Percentiles rank a stretch among this genome's conserved stretches.
phyloP scores from a whole-genome alignment of 148 eudicot genomes.

The Pouteria glomerata region DNA sequence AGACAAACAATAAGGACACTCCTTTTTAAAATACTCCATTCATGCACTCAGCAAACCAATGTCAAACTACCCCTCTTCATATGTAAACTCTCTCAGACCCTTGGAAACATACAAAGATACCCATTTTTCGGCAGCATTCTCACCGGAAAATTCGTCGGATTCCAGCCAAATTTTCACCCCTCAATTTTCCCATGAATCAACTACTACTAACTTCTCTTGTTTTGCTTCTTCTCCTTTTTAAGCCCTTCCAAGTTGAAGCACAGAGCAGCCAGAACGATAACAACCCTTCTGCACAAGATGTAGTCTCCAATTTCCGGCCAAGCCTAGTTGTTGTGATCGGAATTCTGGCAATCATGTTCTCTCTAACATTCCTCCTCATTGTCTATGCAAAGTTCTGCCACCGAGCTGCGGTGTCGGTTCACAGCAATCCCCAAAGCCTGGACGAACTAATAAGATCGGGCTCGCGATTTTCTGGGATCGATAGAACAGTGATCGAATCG shows the following conservation, averaged over 20 bases:
- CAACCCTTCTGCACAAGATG: too few relatives aligned
- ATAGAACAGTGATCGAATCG: constrained; percentile 44
- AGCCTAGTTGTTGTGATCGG: constrained; percentile 62
- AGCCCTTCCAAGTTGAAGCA: constrained; percentile 21
- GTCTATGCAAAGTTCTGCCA: constrained; percentile 52
- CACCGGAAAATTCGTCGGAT: background rate
- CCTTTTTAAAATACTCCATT: too few relatives aligned
- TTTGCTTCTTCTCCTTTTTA: background rate
- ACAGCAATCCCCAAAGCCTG: constrained; percentile 3
- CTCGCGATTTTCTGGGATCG: constrained; percentile 51
- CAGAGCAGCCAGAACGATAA: background rate
- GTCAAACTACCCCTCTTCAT: too few relatives aligned
- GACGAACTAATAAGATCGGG: constrained; percentile 16
- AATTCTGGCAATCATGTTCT: constrained; percentile 47
- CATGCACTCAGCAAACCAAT: too few relatives aligned
- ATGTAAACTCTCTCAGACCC: too few relatives aligned
- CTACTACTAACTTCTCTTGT: background rate
- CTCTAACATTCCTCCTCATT: constrained; percentile 44
- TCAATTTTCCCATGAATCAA: constrained; percentile 11
- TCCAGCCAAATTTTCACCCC: too few relatives aligned
- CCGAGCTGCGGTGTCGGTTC: background rate
- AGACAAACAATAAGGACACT: too few relatives aligned
- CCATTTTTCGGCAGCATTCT: background rate
- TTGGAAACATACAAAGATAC: background rate
- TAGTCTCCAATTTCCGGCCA: constrained; percentile 39